These are phyloP conservation scores for Lichtheimia corymbifera DNA, from an alignment of 371 early-diverging fungal genomes.

Conservation along the genomic window DNA sequence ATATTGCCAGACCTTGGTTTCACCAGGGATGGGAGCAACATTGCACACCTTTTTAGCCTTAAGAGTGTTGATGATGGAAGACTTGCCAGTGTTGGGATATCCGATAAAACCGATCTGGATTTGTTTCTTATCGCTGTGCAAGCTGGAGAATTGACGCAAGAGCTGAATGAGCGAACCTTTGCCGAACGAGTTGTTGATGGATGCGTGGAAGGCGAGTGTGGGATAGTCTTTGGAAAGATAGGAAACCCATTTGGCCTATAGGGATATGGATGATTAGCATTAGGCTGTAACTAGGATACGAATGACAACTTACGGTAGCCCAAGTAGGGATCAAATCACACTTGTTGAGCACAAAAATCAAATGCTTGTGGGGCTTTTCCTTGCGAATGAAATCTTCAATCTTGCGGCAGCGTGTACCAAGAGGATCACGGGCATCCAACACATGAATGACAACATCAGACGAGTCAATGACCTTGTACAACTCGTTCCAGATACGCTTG, in stretches of 20 bases:
- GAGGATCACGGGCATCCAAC: constrained; percentile 98
- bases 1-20: constrained; percentile 99
- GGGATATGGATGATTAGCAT: not conserved
- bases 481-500: constrained; percentile 98
- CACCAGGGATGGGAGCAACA: constrained; percentile 99
- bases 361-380: constrained; percentile 96
- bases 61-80: constrained; percentile 98
- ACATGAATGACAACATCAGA: constrained; percentile 99
- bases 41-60: constrained; percentile 96
- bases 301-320: constrained; percentile 82
- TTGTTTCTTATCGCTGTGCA: constrained; percentile 97
- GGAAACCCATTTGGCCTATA: constrained; percentile 88
- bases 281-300: not conserved
- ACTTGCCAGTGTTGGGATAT: constrained; percentile 97
- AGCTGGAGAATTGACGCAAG: constrained; percentile 93
- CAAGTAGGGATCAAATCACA: constrained; percentile 99
- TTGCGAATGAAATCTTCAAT: constrained; percentile 93
- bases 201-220: constrained; percentile 98
- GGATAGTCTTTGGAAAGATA: constrained; percentile 91
- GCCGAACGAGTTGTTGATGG: constrained; percentile 97
- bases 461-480: constrained; percentile 99
- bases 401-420: constrained; percentile 94
- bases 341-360: constrained; percentile 99
- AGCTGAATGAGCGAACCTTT: constrained; percentile 97
- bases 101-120: constrained; percentile 98